phyloP scores from a whole-genome alignment of 2,329 filamentous ascomycete species.

The Colletotrichum shisoi region DNA sequence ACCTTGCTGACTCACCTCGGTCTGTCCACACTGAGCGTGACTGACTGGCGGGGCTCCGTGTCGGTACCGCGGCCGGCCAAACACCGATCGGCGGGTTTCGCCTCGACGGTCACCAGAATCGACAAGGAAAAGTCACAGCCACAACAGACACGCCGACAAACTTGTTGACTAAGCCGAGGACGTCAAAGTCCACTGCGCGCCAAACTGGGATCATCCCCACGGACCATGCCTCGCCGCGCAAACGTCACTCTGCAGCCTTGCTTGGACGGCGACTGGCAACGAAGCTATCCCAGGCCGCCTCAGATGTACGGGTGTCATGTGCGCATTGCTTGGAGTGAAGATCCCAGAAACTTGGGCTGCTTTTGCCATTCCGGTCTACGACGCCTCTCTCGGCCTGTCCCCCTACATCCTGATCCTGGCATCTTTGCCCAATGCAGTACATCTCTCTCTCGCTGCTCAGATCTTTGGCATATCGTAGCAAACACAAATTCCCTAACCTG shows the following conservation, averaged over 20 bases:
- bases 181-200: conserved; percentile 1
- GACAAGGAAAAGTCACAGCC: neutral
- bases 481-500: conserved; percentile 1
- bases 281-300: conserved; percentile 13
- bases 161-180: conserved; percentile 25
- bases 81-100: conserved; percentile 4
- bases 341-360: conserved; percentile 22
- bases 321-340: conserved; percentile 22
- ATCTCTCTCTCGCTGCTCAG: neutral
- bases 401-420: neutral
- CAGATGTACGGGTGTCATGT: conserved; percentile 22
- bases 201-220: conserved; percentile 23
- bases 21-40: neutral
- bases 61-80: conserved; percentile 5
- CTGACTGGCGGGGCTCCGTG: conserved; percentile 9
- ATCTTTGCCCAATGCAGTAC: neutral
- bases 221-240: neutral
- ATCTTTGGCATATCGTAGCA: conserved; percentile 19
- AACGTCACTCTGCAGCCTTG: conserved; percentile 39
- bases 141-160: neutral
- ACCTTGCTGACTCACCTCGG: conserved; percentile 13
- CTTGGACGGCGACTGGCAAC: conserved; percentile 4
- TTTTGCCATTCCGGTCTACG: conserved; percentile 28
- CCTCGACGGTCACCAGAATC: neutral
- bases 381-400: conserved; percentile 1